These are phyloP conservation scores for Phytophthora citricola DNA, from an alignment of 352 stramenopile genomes.

Conservation along the genomic window DNA sequence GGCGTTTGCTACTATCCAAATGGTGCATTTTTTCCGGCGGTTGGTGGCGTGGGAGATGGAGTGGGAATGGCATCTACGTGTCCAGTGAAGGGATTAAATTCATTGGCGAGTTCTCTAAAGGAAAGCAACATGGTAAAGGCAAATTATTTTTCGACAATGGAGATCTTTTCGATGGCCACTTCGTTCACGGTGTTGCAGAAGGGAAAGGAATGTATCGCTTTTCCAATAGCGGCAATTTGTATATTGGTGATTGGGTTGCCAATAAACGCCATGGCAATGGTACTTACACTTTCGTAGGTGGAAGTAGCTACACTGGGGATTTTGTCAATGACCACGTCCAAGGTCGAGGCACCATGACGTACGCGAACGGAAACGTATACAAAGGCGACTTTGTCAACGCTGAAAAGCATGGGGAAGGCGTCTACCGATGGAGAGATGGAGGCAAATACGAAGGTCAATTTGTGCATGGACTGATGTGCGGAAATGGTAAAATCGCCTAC, in stretches of 20 bases:
- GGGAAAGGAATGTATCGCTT: conserved; percentile 79
- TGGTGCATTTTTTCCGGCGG: conserved; percentile 69
- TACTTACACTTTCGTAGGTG: conserved; percentile 64
- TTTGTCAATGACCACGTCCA: conserved; percentile 72
- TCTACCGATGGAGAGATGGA: conserved; percentile 80
- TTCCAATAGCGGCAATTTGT: conserved; percentile 66
- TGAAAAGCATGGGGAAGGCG: conserved; percentile 66
- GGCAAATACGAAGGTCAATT: conserved; percentile 84
- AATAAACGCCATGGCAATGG: conserved; percentile 81
- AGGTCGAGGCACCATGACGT: conserved; percentile 81
- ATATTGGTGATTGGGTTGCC: conserved; percentile 66
- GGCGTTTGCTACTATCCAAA: conserved; percentile 84
- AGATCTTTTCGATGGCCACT: conserved; percentile 79
- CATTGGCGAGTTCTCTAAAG: conserved; percentile 65
- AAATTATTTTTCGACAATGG: conserved; percentile 81
- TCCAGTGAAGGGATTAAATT: conserved; percentile 76
- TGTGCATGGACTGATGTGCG: conserved; percentile 66
- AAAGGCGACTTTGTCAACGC: conserved; percentile 69
- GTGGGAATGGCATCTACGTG: conserved; percentile 67
- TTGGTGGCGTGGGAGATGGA: conserved; percentile 71
- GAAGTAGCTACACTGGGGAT: conserved; percentile 63
- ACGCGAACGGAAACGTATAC: conserved; percentile 88
- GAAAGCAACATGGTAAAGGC: conserved; percentile 66
- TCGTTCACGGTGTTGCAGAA: conserved; percentile 54
- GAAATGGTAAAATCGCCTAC: conserved; percentile 63